Conservation (phyloP, 106 monocot species). For the Apostasia shenzhenica region DNA sequence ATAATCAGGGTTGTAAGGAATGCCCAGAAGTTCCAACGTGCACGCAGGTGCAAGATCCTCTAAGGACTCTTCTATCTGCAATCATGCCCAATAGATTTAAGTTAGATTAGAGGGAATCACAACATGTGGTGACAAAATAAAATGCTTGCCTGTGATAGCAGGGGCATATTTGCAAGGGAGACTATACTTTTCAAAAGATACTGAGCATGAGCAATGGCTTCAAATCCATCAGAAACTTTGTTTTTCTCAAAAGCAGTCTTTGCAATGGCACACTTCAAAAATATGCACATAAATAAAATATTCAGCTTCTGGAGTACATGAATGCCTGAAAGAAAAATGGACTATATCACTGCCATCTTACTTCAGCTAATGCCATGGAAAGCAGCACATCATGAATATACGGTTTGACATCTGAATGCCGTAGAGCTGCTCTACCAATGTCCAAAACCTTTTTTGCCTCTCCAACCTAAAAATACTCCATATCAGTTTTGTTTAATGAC, state of each 20-base stretch:
- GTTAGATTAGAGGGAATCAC: constrained; percentile 3
- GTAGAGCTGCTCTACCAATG: constrained; percentile 64
- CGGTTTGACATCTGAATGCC: constrained; percentile 58
- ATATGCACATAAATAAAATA: neutral
- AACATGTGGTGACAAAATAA: neutral
- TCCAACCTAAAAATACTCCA: constrained; percentile 55
- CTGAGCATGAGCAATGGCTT: constrained; percentile 93
- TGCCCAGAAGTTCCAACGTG: constrained; percentile 64
- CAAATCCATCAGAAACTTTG: constrained; percentile 89
- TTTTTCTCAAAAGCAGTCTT: constrained; percentile 80
- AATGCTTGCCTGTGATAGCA: constrained; percentile 63
- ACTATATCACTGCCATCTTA: constrained; percentile 25
- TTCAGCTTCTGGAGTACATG: neutral
- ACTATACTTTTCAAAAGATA: constrained; percentile 69
- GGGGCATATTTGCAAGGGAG: constrained; percentile 62
- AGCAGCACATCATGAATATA: constrained; percentile 90
- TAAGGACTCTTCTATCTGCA: constrained; percentile 91
- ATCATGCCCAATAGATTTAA: constrained; percentile 14
- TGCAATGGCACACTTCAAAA: constrained; percentile 82
- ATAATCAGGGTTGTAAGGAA: constrained; percentile 67
- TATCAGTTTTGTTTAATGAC: no score
- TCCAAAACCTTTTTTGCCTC: constrained; percentile 79
- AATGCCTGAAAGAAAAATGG: neutral
- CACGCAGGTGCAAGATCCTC: constrained; percentile 97
- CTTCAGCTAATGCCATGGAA: constrained; percentile 92